Base-by-base conservation (phyloP, 1,139 yeast genomes). In the Yamadazyma spencermartinsiae region DNA sequence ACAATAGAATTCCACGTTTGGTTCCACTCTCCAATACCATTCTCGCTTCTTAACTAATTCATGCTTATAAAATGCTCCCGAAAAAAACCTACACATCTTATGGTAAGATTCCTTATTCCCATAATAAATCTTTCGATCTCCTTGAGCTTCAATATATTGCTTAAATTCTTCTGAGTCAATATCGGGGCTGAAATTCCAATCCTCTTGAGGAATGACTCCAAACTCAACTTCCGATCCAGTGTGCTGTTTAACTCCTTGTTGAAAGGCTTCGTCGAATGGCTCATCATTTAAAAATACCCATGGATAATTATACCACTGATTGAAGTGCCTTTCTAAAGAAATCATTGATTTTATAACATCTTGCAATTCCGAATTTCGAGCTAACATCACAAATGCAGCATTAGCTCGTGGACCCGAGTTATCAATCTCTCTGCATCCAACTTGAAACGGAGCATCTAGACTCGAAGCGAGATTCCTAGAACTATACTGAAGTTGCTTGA, bases 11-110 rank as follows among this genome's bases (percentile, higher is more conserved):
- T 86, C 83, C 32, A 90, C 92, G 47, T 85, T 83, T 2, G 97
- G 97, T 59, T 90, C 97, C 8, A 90, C 88, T 38, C 97, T 72
- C 96, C 97, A 89, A 63, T 88, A 89, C 94, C 95, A 89, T 44
- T 87, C 88, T 44, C 79, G 73, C 40, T 78, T 71, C 39, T 58
- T 68, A 35, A 90, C 80, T 44, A 85, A 58, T 3, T 83, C 84
- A 58, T 89, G 95, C 45, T 80, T 76, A 65, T 79, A 86, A 56
- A 89, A 89, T 45, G 74, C 71, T 1, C 95, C 95, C 0, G 90
- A 77, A 55, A 86, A 80, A 63, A 78, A 84, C 21, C 92, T 66
- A 53, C 83, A 78, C 83, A 78, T 78, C 45, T 74, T 72, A 50
- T 96, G 80, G 56, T 90, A 90, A 6, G 90, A 78, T 35, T 76